These are phyloP conservation scores for Luffa aegyptiaca DNA, from an alignment of 306 rosid species.

Conservation along the genomic window DNA sequence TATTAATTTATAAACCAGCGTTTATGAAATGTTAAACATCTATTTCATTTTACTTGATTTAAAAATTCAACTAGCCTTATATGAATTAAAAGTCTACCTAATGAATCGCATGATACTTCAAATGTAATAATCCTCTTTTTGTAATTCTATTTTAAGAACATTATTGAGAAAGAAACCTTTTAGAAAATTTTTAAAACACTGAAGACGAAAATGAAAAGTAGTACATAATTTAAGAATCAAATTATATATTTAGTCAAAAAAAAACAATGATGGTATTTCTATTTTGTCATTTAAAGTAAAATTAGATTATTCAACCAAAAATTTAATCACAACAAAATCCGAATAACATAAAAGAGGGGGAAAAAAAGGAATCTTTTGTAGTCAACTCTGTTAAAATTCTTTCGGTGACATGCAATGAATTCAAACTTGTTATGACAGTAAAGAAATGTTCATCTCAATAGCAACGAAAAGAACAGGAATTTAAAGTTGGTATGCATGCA, in stretches of 20 bases:
- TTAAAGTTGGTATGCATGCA: neutral
- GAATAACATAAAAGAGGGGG: neutral
- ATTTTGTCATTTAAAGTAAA: neutral
- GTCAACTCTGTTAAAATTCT: neutral
- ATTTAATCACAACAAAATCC: neutral
- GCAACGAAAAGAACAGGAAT: neutral
- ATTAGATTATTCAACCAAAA: neutral
- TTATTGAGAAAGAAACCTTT: neutral
- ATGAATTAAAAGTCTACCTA: neutral
- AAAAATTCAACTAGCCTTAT: neutral
- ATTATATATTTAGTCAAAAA: neutral
- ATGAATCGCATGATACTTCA: neutral
- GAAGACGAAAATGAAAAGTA: neutral
- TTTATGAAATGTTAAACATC: neutral
- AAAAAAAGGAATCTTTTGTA: neutral
- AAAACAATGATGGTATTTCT: neutral
- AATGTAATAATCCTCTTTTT: neutral
- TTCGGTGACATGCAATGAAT: conserved; percentile 6
- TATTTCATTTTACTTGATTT: neutral
- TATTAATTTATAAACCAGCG: neutral
- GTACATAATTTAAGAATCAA: neutral
- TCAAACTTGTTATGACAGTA: neutral
- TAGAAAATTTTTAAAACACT: neutral
- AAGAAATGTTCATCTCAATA: neutral
- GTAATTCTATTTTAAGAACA: neutral